These are phyloP conservation scores for Peniophora sp. DNA, from an alignment of 1,284 basidiomycete species.

Conservation along the genomic window DNA sequence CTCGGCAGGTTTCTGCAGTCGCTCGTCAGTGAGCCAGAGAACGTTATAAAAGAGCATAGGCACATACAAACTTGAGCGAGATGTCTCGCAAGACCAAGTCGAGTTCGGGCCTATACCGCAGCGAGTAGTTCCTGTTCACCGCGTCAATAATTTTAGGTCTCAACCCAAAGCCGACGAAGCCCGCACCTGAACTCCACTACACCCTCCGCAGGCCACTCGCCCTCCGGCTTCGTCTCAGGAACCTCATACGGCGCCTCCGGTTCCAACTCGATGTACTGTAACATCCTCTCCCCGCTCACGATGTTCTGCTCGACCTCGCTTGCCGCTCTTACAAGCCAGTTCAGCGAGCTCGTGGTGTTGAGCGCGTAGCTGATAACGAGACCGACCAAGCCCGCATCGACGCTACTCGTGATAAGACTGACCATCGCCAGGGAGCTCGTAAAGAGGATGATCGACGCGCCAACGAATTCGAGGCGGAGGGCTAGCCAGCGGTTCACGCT, in stretches of 20 bases:
- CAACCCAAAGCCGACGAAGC: conserved; percentile 1
- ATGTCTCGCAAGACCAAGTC: conserved; percentile 75
- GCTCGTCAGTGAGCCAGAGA: conserved; percentile 1
- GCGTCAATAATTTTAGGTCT: not conserved
- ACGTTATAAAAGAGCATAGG: conserved; percentile 14
- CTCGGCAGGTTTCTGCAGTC: conserved; percentile 57
- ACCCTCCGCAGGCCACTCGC: conserved; percentile 73
- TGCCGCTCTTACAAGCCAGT: conserved; percentile 86
- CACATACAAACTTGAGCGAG: conserved; percentile 52
- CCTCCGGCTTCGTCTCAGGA: conserved; percentile 50
- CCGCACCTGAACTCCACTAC: conserved; percentile 67
- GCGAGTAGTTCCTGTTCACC: conserved; percentile 57
- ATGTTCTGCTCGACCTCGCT: conserved; percentile 94
- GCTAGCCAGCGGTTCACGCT: conserved; percentile 79
- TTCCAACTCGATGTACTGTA: conserved; percentile 68
- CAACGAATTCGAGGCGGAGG: conserved; percentile 77
- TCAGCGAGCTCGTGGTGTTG: conserved; percentile 72
- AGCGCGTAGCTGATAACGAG: conserved; percentile 84
- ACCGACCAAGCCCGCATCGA: conserved; percentile 90
- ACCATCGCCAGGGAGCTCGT: conserved; percentile 65
- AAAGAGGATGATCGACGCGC: conserved; percentile 73
- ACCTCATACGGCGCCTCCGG: conserved; percentile 75
- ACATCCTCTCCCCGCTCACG: conserved; percentile 77
- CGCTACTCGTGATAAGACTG: conserved; percentile 62
- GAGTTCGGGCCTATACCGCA: conserved; percentile 78